Evolutionary conservation across 2,329 filamentous ascomycete species (phyloP), one percentile per base, ranked within the genome.

Genomic region (Truncatella angustata): DNA sequence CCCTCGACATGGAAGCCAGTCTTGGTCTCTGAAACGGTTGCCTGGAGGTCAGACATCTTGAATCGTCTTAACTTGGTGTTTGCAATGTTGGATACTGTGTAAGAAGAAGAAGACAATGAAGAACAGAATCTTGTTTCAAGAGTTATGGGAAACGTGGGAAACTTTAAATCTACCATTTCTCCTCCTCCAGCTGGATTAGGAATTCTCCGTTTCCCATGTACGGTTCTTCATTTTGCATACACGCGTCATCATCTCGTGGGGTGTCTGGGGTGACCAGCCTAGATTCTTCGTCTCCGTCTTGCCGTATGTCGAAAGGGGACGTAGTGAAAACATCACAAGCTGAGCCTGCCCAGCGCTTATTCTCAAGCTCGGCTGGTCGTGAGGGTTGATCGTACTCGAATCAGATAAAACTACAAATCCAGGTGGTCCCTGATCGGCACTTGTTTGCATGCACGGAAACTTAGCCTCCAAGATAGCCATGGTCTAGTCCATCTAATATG

Each of bases 1-100:
- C 86, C 86, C 59, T 84, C 81, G 55, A 89, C 85, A 58, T 86
- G 82, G 70, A 89, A 89, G 34, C 86, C 86, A 54, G 76, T 73
- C 60, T 76, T 70, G 56, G 83, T 88, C 70, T 86, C 80, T 55
- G 75, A 70, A 57, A 89, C 85, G 49, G 78, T 78, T 53, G 86
- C 86, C 63, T 82, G 85, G 65, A 87, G 78, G 66, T 89, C 84
- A 65, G 86, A 89, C 85, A 89, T 88, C 56, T 58, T 74, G 63
- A 39, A 20, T 18, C 6, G 2, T 35, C 10, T 35, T 48, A n/a
- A n/a, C 28, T n/a, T 24, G 10, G 12, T 18, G 20, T 28, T 43
- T 20, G 24, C 24, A 16, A 23, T 14, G 40, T 9, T 43, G 11
- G 21, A n/a, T 24, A 23, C 5, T 5, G 40, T 24, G 18, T 11